Percentiles rank a stretch among this genome's conserved stretches.
phyloP scores from a whole-genome alignment of 2,329 filamentous ascomycete species.

The Daldinia eschscholtzii region DNA sequence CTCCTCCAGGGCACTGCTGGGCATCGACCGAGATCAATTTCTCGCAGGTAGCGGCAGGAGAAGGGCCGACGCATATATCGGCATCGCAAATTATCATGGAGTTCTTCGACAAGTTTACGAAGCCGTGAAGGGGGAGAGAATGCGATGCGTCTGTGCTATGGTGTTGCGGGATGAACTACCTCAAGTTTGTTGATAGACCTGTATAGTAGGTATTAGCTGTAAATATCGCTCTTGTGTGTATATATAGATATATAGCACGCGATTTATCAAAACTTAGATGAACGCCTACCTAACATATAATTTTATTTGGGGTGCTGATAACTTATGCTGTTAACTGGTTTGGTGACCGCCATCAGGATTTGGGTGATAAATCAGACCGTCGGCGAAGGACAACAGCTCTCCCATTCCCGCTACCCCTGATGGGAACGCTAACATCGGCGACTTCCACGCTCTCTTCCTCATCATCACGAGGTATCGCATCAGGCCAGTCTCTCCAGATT shows the following conservation, averaged over 20 bases:
- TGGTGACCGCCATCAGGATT: too few species aligned
- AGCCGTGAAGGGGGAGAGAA: constrained; percentile 37
- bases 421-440: constrained; percentile 50
- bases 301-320: background rate
- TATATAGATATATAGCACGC: background rate
- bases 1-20: constrained; percentile 57
- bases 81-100: constrained; percentile 60
- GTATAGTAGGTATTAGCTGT: constrained; percentile 23
- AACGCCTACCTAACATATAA: background rate
- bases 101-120: constrained; percentile 58
- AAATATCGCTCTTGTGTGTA: constrained; percentile 7
- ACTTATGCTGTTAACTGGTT: too few species aligned
- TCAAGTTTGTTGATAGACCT: constrained; percentile 13
- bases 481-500: constrained; percentile 79
- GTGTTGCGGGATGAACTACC: background rate
- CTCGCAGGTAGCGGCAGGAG: constrained; percentile 56
- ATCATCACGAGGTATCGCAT: constrained; percentile 52
- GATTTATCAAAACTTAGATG: background rate
- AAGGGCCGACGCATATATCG: constrained; percentile 58
- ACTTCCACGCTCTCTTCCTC: constrained; percentile 46
- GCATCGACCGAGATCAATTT: constrained; percentile 60
- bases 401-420: constrained; percentile 63
- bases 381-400: constrained; percentile 58
- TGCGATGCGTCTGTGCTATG: background rate
- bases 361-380: background rate